Percentiles rank a stretch among this genome's conserved stretches.
These are phyloP conservation scores for Artemisia tridentata DNA, from an alignment of 129 eudicot genomes.

Conservation along the genomic window DNA sequence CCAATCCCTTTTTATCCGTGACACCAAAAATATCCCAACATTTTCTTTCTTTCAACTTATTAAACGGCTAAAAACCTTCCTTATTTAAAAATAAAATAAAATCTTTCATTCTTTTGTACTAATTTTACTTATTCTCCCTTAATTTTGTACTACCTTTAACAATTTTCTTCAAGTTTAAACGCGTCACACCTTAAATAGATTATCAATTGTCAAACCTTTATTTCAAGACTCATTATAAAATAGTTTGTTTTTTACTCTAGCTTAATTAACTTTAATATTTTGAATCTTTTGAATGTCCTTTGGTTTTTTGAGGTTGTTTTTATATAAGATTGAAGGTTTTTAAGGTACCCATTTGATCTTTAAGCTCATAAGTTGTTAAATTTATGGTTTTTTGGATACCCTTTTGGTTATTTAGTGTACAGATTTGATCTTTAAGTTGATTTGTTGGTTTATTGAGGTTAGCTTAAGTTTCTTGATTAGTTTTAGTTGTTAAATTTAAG, in stretches of 20 bases:
- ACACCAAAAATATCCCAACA: constrained; percentile 16
- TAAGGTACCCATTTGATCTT: not conserved
- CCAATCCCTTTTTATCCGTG: constrained; percentile 23
- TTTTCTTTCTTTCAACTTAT: constrained; percentile 10
- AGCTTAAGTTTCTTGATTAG: not conserved
- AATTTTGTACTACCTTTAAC: not conserved
- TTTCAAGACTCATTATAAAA: not conserved
- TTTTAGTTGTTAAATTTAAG: not conserved
- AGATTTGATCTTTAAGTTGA: not conserved
- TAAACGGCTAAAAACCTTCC: not conserved
- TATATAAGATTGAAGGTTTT: not conserved
- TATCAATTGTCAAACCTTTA: not conserved
- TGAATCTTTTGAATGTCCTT: not conserved
- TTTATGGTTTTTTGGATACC: not conserved
- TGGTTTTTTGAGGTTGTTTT: not conserved
- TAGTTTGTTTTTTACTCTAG: not conserved
- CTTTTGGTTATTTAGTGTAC: not conserved
- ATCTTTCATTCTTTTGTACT: not conserved
- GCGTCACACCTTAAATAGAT: constrained; percentile 16
- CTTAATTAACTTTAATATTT: not conserved
- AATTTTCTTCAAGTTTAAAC: constrained; percentile 20
- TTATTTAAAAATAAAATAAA: not conserved
- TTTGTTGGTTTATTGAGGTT: not conserved
- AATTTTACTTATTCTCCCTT: constrained; percentile 11
- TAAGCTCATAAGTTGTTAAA: not conserved